Conservation (phyloP, 768 basidiomycete genomes). For the Suillus paluster region DNA sequence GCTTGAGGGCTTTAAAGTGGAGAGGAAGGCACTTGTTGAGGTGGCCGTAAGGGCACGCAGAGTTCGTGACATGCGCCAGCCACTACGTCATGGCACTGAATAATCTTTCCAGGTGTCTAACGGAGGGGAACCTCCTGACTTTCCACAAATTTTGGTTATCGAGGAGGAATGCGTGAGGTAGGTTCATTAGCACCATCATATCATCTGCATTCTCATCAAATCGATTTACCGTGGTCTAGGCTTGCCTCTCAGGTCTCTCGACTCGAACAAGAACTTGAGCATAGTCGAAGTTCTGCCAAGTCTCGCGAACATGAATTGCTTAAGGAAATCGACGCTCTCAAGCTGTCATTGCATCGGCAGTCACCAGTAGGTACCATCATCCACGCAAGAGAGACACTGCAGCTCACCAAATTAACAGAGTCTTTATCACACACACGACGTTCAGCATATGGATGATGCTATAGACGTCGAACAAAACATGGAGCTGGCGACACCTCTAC, state of each 20-base stretch:
- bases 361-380: constrained; percentile 9
- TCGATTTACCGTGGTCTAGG: constrained; percentile 20
- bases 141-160: constrained; percentile 30
- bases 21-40: constrained; percentile 37
- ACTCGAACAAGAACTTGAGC: constrained; percentile 37
- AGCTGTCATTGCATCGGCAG: constrained; percentile 5
- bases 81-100: neutral
- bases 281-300: constrained; percentile 23
- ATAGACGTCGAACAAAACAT: constrained; percentile 48
- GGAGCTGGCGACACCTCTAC: constrained; percentile 57
- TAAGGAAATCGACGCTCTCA: constrained; percentile 32
- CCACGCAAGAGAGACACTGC: neutral
- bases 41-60: constrained; percentile 25
- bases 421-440: constrained; percentile 10
- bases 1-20: constrained; percentile 42
- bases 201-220: neutral
- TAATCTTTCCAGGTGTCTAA: neutral
- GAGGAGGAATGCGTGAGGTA: constrained; percentile 44
- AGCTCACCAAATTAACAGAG: constrained; percentile 11
- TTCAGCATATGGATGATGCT: constrained; percentile 34
- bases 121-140: constrained; percentile 12
- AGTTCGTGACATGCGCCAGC: constrained; percentile 14
- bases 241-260: constrained; percentile 33
- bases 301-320: constrained; percentile 40
- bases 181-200: constrained; percentile 3